Evolutionary conservation across 1,284 basidiomycete species (phyloP).

Genomic region (Dichomitus squalens): DNA sequence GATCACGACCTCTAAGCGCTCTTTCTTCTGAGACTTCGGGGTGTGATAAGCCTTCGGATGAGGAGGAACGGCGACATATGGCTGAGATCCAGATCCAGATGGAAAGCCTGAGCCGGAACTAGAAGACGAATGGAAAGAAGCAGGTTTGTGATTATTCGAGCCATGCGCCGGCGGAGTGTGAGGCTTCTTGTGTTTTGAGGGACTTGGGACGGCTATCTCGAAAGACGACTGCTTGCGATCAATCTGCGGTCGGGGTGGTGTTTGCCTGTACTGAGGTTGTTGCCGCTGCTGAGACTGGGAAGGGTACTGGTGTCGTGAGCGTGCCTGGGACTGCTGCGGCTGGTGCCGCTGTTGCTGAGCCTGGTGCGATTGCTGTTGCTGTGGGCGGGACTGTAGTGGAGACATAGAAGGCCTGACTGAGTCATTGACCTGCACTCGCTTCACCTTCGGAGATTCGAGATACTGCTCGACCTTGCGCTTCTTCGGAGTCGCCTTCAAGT

Average conservation of each 20-base stretch:
- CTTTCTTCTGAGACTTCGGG: conserved; percentile 35
- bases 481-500: conserved; percentile 46
- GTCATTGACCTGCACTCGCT: conserved; percentile 31
- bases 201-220: conserved; percentile 17
- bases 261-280: not conserved
- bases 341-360: not conserved
- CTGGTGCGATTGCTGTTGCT: not conserved
- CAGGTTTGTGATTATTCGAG: conserved; percentile 7
- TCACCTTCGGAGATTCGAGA: conserved; percentile 36
- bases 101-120: not conserved
- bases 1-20: conserved; percentile 20
- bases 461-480: conserved; percentile 51
- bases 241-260: not conserved
- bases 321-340: not conserved
- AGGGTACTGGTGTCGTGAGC: not conserved
- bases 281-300: conserved; percentile 1
- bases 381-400: not conserved
- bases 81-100: conserved; percentile 36
- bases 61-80: conserved; percentile 63
- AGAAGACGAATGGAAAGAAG: not conserved
- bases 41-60: conserved; percentile 49
- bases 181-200: conserved; percentile 15
- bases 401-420: conserved; percentile 6
- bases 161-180: conserved; percentile 15
- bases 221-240: conserved; percentile 4